Evolutionary conservation across 306 rosid species (phyloP).

Genomic region (Trifolium fragiferum): DNA sequence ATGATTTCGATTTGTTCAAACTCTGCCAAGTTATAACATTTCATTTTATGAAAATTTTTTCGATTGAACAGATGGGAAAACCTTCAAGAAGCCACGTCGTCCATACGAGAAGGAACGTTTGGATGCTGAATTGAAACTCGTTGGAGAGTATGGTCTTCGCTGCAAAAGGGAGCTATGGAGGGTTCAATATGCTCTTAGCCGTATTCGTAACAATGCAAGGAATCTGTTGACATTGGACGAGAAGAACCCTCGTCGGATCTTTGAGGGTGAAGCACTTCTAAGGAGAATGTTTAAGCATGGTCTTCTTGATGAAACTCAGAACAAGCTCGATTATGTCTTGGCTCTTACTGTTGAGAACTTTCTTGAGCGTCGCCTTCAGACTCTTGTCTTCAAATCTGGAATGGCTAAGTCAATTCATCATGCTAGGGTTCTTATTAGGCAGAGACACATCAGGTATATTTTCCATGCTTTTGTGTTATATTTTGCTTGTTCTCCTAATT

Average conservation of each 20-base stretch:
- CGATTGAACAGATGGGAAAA: slow-evolving; percentile 61
- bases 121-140: slow-evolving; percentile 68
- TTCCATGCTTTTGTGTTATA: no score
- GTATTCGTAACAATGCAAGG: slow-evolving; percentile 69
- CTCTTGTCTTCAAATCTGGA: slow-evolving; percentile 67
- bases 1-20: no score
- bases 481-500: no score
- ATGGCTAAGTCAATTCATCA: slow-evolving; percentile 77
- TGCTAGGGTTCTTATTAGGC: slow-evolving; percentile 71
- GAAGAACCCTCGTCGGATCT: slow-evolving; percentile 73
- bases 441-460: slow-evolving; percentile 61
- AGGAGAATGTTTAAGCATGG: slow-evolving; percentile 67
- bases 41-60: no score
- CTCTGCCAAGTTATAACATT: no score
- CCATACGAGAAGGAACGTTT: slow-evolving; percentile 79
- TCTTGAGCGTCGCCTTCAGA: slow-evolving; percentile 71
- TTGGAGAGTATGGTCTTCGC: slow-evolving; percentile 70
- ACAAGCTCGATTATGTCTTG: slow-evolving; percentile 71
- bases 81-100: slow-evolving; percentile 79
- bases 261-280: slow-evolving; percentile 69
- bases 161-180: slow-evolving; percentile 74
- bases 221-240: slow-evolving; percentile 62
- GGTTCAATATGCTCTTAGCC: slow-evolving; percentile 67
- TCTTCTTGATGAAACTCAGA: slow-evolving; percentile 65
- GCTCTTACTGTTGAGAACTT: slow-evolving; percentile 71